Evolutionary conservation across 2,329 filamentous ascomycete genomes (phyloP).

Genomic region (Penicillium sp.): DNA sequence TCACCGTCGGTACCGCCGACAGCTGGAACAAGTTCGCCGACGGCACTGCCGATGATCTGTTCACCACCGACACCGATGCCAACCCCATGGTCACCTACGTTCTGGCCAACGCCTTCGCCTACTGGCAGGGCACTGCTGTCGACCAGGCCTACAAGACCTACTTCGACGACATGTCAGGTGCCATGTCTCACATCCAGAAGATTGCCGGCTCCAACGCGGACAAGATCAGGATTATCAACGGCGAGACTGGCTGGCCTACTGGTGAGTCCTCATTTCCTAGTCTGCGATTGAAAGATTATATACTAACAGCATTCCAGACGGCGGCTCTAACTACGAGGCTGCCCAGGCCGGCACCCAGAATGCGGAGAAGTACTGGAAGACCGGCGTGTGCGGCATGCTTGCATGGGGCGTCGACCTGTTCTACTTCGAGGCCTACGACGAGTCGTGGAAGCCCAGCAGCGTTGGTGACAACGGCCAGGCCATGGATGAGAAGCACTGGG

Average conservation of each 20-base stretch:
- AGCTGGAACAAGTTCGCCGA: slow-evolving; percentile 69
- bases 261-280: slow-evolving; percentile 28
- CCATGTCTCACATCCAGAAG: slow-evolving; percentile 58
- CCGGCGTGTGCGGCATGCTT: slow-evolving; percentile 60
- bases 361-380: slow-evolving; percentile 57
- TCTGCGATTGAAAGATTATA: neutral
- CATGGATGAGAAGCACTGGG: slow-evolving; percentile 65
- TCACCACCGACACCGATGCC: slow-evolving; percentile 44
- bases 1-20: slow-evolving; percentile 64
- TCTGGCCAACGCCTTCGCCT: slow-evolving; percentile 65
- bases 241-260: slow-evolving; percentile 65
- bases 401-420: slow-evolving; percentile 65
- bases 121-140: slow-evolving; percentile 63
- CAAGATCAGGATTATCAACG: slow-evolving; percentile 62
- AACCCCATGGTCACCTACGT: slow-evolving; percentile 56
- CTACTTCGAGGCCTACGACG: slow-evolving; percentile 70
- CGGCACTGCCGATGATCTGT: slow-evolving; percentile 58
- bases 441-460: slow-evolving; percentile 64
- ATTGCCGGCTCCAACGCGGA: slow-evolving; percentile 50
- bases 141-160: slow-evolving; percentile 58
- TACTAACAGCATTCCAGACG: slow-evolving; percentile 27
- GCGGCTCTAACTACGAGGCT: slow-evolving; percentile 57
- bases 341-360: slow-evolving; percentile 58
- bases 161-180: slow-evolving; percentile 63
- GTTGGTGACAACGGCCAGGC: slow-evolving; percentile 59